A percentile compares a stretch with the other conserved stretches of the same genome.
These are phyloP conservation scores for Xerocomellus intermedius DNA, from an alignment of 768 basidiomycete species.

Conservation along the genomic window DNA sequence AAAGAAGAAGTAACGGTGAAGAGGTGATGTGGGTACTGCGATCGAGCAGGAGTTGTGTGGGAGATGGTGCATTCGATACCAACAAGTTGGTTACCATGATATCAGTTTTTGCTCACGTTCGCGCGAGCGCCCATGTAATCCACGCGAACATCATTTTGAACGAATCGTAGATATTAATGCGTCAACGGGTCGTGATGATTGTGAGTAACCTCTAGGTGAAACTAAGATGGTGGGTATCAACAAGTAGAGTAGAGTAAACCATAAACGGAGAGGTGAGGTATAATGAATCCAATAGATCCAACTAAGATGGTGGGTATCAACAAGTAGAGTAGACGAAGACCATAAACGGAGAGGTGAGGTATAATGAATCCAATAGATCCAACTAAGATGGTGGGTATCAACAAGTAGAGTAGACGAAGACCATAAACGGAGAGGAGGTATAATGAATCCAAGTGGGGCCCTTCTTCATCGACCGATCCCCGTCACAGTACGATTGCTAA, in stretches of 20 bases:
- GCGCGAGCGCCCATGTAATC: not conserved
- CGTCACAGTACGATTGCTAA: constrained; percentile 51
- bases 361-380: not conserved
- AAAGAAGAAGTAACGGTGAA: constrained; percentile 8
- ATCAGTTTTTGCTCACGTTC: not conserved
- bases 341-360: not conserved
- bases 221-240: not conserved
- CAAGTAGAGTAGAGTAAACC: not conserved
- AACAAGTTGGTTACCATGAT: not conserved
- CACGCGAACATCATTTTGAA: not conserved
- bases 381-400: too few relatives aligned
- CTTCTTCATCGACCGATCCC: constrained; percentile 41
- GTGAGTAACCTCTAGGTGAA: not conserved
- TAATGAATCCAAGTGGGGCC: not conserved
- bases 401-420: not conserved
- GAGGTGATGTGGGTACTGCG: constrained; percentile 3
- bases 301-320: not conserved
- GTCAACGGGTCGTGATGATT: constrained; percentile 1
- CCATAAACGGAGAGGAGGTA: not conserved
- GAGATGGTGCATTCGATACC: not conserved
- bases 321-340: not conserved
- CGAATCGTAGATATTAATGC: not conserved
- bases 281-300: not conserved
- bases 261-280: not conserved
- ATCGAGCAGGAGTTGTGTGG: not conserved